phyloP scores from a whole-genome alignment of 257 asterid species.

The Solanum paucissectum region DNA sequence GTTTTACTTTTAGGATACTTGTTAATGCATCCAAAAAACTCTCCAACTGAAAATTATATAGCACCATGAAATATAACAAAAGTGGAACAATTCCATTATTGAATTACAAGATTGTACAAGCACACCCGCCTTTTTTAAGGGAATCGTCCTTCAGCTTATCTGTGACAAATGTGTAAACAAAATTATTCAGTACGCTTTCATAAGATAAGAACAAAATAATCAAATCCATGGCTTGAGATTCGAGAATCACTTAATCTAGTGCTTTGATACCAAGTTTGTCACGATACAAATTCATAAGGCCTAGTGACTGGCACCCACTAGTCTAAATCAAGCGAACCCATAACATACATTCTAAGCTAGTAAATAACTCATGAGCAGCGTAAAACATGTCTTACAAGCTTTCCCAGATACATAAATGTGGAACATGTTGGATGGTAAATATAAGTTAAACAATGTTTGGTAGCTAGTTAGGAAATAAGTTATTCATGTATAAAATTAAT shows the following conservation, averaged over 20 bases:
- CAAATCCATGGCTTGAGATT: background rate
- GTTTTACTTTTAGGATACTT: background rate
- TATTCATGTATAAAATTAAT: background rate
- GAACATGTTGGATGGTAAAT: background rate
- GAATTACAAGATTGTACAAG: constrained; percentile 52
- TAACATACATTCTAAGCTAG: background rate
- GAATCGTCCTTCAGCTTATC: constrained; percentile 57
- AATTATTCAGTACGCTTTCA: background rate
- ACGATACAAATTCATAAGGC: background rate
- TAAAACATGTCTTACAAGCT: background rate
- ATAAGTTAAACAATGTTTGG: background rate
- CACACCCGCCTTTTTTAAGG: constrained; percentile 53
- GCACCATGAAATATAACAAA: background rate
- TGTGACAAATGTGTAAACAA: constrained; percentile 4
- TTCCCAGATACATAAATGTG: background rate
- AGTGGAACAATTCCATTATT: constrained; percentile 8
- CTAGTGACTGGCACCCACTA: background rate
- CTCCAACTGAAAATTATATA: background rate
- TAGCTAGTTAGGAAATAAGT: background rate
- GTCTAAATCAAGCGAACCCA: background rate
- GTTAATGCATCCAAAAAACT: background rate
- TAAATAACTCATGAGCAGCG: background rate
- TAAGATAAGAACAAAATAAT: background rate
- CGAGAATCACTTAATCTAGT: background rate
- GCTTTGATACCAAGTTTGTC: background rate